A percentile compares a stretch with the other conserved stretches of the same genome.
These are phyloP conservation scores for Areca catechu DNA, from an alignment of 176 grass and related monocot species.

Conservation along the genomic window DNA sequence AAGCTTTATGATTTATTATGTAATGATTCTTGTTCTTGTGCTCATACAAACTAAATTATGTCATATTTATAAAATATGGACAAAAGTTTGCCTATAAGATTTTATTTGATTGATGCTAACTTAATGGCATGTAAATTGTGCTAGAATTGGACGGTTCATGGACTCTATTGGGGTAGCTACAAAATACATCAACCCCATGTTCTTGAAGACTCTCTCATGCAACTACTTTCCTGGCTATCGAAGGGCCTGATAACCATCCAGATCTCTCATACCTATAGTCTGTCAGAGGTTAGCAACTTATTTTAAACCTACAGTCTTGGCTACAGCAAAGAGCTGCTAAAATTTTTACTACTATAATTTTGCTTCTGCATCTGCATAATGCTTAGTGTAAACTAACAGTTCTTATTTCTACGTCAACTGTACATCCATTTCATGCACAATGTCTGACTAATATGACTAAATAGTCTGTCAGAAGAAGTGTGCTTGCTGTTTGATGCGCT, in stretches of 20 bases:
- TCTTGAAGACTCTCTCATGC: conserved; percentile 61
- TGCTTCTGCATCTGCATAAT: neutral
- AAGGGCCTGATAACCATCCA: conserved; percentile 64
- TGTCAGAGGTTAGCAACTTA: conserved; percentile 46
- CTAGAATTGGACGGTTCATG: conserved; percentile 96
- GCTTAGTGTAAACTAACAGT: too few relatives aligned
- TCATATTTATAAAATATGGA: too few relatives aligned
- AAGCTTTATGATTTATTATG: too few relatives aligned
- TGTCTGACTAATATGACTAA: too few relatives aligned
- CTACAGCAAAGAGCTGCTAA: neutral
- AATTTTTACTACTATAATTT: neutral
- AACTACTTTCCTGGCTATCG: conserved; percentile 79
- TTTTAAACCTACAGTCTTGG: neutral
- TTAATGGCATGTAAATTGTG: conserved; percentile 19
- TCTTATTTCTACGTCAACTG: too few relatives aligned
- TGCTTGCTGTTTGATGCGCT: too few relatives aligned
- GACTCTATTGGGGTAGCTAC: conserved; percentile 91
- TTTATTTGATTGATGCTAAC: conserved; percentile 1
- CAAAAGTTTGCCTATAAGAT: too few relatives aligned
- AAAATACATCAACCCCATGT: conserved; percentile 41
- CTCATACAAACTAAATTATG: too few relatives aligned
- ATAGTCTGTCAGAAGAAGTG: too few relatives aligned
- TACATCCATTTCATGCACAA: too few relatives aligned
- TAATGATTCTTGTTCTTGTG: too few relatives aligned
- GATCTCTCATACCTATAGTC: conserved; percentile 59